phyloP scores from a whole-genome alignment of 495 filamentous ascomycete species.

The Podospora tetraspora region DNA sequence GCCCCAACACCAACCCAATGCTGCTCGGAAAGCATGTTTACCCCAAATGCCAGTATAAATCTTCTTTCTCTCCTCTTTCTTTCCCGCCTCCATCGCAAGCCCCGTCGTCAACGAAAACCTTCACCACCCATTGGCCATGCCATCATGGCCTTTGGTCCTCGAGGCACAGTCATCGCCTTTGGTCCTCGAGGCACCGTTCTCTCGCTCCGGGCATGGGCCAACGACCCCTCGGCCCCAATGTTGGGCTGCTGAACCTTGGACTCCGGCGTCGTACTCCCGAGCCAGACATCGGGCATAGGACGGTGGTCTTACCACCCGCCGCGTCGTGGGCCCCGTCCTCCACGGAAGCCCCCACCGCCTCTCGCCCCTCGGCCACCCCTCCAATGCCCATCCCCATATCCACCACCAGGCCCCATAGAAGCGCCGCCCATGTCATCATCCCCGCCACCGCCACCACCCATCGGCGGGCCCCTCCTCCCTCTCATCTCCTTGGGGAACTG shows the following conservation, averaged over 20 bases:
- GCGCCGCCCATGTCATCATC: slow-evolving; percentile 41
- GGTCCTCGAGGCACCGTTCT: too few relatives aligned
- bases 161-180: too few relatives aligned
- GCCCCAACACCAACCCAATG: not conserved
- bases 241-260: too few relatives aligned
- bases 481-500: slow-evolving; percentile 80
- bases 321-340: slow-evolving; percentile 13
- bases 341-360: slow-evolving; percentile 40
- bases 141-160: too few relatives aligned
- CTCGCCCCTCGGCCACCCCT: slow-evolving; percentile 39
- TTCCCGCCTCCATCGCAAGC: not conserved
- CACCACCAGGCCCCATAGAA: slow-evolving; percentile 48
- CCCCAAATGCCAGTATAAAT: not conserved
- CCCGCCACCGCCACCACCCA: slow-evolving; percentile 49
- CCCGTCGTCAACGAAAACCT: not conserved
- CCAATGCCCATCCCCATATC: slow-evolving; percentile 49
- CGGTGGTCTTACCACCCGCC: slow-evolving; percentile 14
- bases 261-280: not conserved
- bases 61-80: not conserved
- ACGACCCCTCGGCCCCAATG: too few relatives aligned
- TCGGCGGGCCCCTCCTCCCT: slow-evolving; percentile 44
- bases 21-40: not conserved
- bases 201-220: too few relatives aligned
- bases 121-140: too few relatives aligned
- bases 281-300: not conserved